Conservation (phyloP, 805 yeast genomes). For the Candida orba region DNA sequence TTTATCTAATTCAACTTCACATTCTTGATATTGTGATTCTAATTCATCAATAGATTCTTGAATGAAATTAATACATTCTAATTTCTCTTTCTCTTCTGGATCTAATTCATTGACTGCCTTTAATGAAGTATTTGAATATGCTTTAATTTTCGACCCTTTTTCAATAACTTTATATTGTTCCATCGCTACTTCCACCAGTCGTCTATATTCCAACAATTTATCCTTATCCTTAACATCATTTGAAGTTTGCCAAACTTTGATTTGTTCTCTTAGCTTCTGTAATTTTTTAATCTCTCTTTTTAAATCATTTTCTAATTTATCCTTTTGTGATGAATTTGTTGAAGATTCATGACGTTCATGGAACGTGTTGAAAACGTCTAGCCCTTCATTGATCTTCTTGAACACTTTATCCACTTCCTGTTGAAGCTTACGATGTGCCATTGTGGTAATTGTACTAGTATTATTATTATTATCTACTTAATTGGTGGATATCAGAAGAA, state of each 20-base stretch:
- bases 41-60: conserved; percentile 71
- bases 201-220: conserved; percentile 66
- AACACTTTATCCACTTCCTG: conserved; percentile 81
- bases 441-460: not conserved
- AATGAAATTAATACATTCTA: conserved; percentile 63
- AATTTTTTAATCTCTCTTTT: conserved; percentile 92
- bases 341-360: conserved; percentile 80
- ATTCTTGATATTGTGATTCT: conserved; percentile 66
- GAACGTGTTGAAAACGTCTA: conserved; percentile 72
- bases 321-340: conserved; percentile 80
- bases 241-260: conserved; percentile 88
- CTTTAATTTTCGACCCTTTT: conserved; percentile 86
- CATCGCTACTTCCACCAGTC: conserved; percentile 73
- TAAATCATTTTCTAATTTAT: conserved; percentile 83
- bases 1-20: conserved; percentile 65
- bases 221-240: conserved; percentile 87
- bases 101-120: conserved; percentile 56
- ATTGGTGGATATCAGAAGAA: not conserved
- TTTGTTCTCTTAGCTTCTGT: conserved; percentile 89
- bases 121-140: conserved; percentile 86
- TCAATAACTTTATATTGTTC: conserved; percentile 93
- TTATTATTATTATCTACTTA: too few relatives aligned
- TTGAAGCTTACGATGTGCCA: conserved; percentile 24
- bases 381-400: conserved; percentile 88
- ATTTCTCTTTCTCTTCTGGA: conserved; percentile 74